Base-by-base conservation (phyloP, 2,329 filamentous ascomycete species). In the Cadophora luteo-olivacea region DNA sequence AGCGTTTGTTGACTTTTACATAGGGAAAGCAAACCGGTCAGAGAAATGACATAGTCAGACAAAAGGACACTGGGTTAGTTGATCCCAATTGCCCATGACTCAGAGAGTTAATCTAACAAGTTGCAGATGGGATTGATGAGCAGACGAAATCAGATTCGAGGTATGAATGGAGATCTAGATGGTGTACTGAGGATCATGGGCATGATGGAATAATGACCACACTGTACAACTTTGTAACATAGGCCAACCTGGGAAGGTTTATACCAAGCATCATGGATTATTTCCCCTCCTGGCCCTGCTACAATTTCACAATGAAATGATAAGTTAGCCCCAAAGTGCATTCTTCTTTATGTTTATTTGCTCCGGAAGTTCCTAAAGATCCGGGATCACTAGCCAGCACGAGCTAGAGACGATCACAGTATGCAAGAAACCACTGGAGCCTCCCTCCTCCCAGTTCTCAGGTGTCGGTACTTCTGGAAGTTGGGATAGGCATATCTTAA, bases 41-140 rank as follows among this genome's bases (percentile, higher is more conserved):
- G n/a, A 83, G 87, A 68, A 90, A 88, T 60, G 88, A 85, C 55
- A 89, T 94, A 70, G 82, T 90, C 65, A 86, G 93, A 78, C 90
- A 94, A 81, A 95, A 93, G 81, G 91, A 95, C 72, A 89, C 87
- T 72, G 92, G 92, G 91, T 93, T 82, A 82, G 88, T 77, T 45
- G n/a, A 14, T 49, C n/a, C 6, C 5, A 22, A 22, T 49, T 8
- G 1, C 5, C 7, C 45, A 22, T 22, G n/a, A 22, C 22, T 22
- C n/a, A 22, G 2, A 11, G 19, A 5, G 6, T 49, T 19, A 19
- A 14, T 41, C 22, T 38, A 38, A 41, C 52, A 25, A 24, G 24
- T 1, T 45, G 33, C 14, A 79, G 78, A 58, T 79, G 74, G 78
- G 76, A 78, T 66, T 80, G 70, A 78, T 49, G 41, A 61, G 32